Evolutionary conservation across 352 stramenopile species (phyloP).

Genomic region (Globisporangium paroecandrum): DNA sequence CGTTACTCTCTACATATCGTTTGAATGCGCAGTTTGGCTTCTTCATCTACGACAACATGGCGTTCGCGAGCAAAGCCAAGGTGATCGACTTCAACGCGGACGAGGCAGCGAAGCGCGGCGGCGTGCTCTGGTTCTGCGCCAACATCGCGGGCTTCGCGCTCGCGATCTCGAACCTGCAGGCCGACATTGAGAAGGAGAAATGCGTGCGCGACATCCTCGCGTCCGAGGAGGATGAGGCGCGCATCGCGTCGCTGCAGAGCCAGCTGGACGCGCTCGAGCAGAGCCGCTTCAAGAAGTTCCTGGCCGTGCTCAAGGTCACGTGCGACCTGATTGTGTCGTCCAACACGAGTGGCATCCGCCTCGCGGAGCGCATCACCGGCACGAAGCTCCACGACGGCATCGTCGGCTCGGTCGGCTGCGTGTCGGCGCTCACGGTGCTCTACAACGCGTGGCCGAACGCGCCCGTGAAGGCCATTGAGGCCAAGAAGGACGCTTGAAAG

Average conservation of each 20-base stretch:
- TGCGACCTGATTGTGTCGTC: slow-evolving; percentile 86
- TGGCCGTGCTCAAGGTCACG: slow-evolving; percentile 78
- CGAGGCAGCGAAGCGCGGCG: slow-evolving; percentile 58
- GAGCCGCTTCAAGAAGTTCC: slow-evolving; percentile 74
- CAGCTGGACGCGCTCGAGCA: slow-evolving; percentile 62
- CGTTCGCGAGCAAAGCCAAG: slow-evolving; percentile 80
- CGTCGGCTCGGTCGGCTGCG: slow-evolving; percentile 69
- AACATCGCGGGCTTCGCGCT: slow-evolving; percentile 79
- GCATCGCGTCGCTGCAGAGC: slow-evolving; percentile 44
- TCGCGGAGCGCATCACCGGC: slow-evolving; percentile 76
- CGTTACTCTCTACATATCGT: background rate
- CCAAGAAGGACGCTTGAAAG: slow-evolving; percentile 16
- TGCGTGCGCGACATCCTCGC: slow-evolving; percentile 66
- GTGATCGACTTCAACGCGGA: slow-evolving; percentile 63
- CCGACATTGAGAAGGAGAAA: slow-evolving; percentile 80
- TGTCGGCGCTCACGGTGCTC: slow-evolving; percentile 80
- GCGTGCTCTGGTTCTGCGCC: slow-evolving; percentile 80
- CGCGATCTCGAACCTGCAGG: slow-evolving; percentile 67
- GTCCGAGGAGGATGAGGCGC: slow-evolving; percentile 58
- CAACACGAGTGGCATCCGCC: slow-evolving; percentile 75
- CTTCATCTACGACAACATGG: slow-evolving; percentile 86
- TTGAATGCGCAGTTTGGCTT: slow-evolving; percentile 44
- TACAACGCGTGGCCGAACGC: slow-evolving; percentile 79
- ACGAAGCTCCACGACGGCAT: slow-evolving; percentile 83
- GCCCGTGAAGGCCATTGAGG: slow-evolving; percentile 17